phyloP scores from a whole-genome alignment of 768 basidiomycete genomes.

The Pleurotus ostreatus region DNA sequence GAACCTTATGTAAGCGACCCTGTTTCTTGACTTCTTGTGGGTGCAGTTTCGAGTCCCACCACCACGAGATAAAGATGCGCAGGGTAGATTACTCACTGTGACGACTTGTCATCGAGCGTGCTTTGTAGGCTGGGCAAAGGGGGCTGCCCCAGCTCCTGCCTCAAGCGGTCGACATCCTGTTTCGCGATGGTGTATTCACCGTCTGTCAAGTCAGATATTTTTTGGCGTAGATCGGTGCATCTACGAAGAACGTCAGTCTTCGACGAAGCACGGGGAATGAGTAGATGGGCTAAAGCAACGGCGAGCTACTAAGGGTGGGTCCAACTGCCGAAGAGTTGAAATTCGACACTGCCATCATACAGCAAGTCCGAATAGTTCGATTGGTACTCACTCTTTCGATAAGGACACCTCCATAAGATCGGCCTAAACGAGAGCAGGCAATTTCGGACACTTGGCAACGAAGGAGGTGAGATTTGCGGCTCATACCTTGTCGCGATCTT shows the following conservation, averaged over 20 bases:
- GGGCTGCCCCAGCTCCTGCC: conserved; percentile 71
- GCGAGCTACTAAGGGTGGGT: neutral
- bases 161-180: conserved; percentile 69
- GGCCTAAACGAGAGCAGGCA: conserved; percentile 32
- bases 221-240: conserved; percentile 60
- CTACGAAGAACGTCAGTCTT: conserved; percentile 28
- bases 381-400: conserved; percentile 55
- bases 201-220: conserved; percentile 65
- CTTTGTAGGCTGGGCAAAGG: conserved; percentile 69
- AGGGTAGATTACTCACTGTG: conserved; percentile 32
- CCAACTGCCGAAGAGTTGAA: neutral
- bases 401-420: conserved; percentile 68
- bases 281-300: neutral
- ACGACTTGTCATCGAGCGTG: conserved; percentile 69
- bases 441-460: neutral
- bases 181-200: conserved; percentile 76
- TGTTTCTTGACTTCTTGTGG: neutral
- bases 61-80: conserved; percentile 8
- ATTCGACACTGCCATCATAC: neutral
- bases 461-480: conserved; percentile 5
- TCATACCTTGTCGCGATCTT: conserved; percentile 70
- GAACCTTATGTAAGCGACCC: conserved; percentile 10
- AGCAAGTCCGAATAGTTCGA: conserved; percentile 6
- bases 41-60: neutral
- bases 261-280: neutral